Base-by-base conservation (phyloP, 1,139 yeast species). In the Saccharomycopsis phalli region DNA sequence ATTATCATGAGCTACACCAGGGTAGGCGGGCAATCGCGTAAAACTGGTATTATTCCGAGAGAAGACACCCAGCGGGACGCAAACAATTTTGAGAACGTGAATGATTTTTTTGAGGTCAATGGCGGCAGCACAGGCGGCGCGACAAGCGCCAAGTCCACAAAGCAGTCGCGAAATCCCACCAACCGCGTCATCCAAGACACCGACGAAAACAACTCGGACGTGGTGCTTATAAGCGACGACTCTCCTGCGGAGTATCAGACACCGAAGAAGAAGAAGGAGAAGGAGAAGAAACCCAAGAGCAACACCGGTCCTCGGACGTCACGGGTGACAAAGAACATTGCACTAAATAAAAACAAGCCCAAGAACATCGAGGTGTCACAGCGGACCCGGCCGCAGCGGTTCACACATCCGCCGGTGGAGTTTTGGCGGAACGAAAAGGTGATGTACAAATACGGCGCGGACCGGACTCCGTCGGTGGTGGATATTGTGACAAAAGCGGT, bases 341-440 rank as follows among this genome's bases (percentile, higher is more conserved):
- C 39, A 8, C 34, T 37, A 4, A 31, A 20, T 16, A 34, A 40
- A 23, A 26, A 10, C 22, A 30, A 33, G 32, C 18, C 29, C 29
- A n/a, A 26, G 29, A n/a, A n/a, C n/a, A n/a, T n/a, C n/a, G n/a
- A n/a, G n/a, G n/a, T 18, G 21, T 3, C 13, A 11, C 26, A 19
- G 18, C 5, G 26, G 51, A 23, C n/a, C 25, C 41, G 3, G 27
- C 81, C 95, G 0, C 66, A 68, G 34, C 68, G 95, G 52, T 71
- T 74, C 1, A 71, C 72, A 49, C 69, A 82, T 5, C 74, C 81
- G 2, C 94, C 95, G 0, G 62, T 86, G 49, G 91, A 87, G 8
- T 82, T 69, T 55, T 86, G 96, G 95, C 72, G 83, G 56, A 82
- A 81, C 54, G 95, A 87, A 57, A 66, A 77, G 46, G 71, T 81